Evolutionary conservation across 192 early-diverging fungal genomes (phyloP).

Genomic region (Backusella morwellensis): DNA sequence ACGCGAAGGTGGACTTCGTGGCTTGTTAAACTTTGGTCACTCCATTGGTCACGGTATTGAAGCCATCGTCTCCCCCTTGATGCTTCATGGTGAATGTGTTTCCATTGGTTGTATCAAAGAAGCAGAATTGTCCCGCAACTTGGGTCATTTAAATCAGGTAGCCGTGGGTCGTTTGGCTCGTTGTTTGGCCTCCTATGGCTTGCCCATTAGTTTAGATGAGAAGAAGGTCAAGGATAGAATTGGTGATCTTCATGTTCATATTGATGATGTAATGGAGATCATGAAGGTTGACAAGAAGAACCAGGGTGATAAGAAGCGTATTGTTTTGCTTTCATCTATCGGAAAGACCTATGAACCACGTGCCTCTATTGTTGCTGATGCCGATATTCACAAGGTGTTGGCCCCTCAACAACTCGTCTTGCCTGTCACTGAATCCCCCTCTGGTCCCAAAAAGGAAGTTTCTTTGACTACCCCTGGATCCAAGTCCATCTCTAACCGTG

Average conservation of each 20-base stretch:
- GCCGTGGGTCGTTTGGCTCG: slow-evolving; percentile 81
- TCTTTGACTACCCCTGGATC: slow-evolving; percentile 83
- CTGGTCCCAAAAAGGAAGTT: slow-evolving; percentile 44
- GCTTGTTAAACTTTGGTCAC: slow-evolving; percentile 96
- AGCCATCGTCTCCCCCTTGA: slow-evolving; percentile 80
- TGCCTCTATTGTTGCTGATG: slow-evolving; percentile 83
- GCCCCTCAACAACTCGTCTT: slow-evolving; percentile 70
- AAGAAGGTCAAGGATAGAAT: slow-evolving; percentile 62
- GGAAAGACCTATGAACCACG: slow-evolving; percentile 83
- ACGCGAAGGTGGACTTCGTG: slow-evolving; percentile 91
- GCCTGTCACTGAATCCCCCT: slow-evolving; percentile 48
- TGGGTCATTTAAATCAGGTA: slow-evolving; percentile 85
- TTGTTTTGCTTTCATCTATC: slow-evolving; percentile 83
- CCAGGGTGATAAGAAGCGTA: slow-evolving; percentile 84
- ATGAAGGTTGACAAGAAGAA: slow-evolving; percentile 98
- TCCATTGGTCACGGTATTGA: slow-evolving; percentile 97
- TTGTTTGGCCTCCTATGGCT: slow-evolving; percentile 82
- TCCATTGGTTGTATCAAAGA: slow-evolving; percentile 94
- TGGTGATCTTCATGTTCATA: slow-evolving; percentile 63
- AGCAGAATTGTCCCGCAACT: slow-evolving; percentile 86
- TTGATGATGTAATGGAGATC: slow-evolving; percentile 85
- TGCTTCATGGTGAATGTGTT: slow-evolving; percentile 97
- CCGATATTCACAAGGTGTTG: slow-evolving; percentile 80
- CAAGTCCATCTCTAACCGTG: slow-evolving; percentile 98
- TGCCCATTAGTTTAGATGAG: slow-evolving; percentile 86